Evolutionary conservation across 495 filamentous ascomycete genomes (phyloP), one percentile per base, ranked within the genome.

Genomic region (Astrothelium macrocarpum): DNA sequence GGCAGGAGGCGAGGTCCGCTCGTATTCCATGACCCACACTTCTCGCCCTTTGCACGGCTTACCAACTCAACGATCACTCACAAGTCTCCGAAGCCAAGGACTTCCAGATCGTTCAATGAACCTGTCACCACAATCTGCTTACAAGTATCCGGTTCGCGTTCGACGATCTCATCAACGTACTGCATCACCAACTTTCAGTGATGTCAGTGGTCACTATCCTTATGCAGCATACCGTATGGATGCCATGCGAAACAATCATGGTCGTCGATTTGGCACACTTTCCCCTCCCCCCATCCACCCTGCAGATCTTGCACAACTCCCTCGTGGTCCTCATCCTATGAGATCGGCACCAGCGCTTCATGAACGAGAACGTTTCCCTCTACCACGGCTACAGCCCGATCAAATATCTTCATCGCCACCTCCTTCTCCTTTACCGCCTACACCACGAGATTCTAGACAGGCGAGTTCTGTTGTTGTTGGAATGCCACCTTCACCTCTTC

Each of bases 121-220:
- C 16, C 16, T 56, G 10, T 56, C 49, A 12, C 85, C 84, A 42
- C 78, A 82, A 28, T 86, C 83, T 25, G 85, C 84, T 0, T 85
- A 84, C 69, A 78, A 79, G 11, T 87, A 87, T 66, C 84, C 84
- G 9, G 80, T 83, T n/a, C 79, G 84, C 32, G 75, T 87, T 26
- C 85, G 81, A 71, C 82, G 85, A 23, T 84, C 85, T 10, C 83
- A 83, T 16, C 82, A 87, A 64, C 81, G 84, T 26, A 83, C 86
- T 16, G 78, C 80, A 7, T 89, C 85, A 2, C 86, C 85, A 32
- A 82, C 84, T 46, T 66, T 83, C 59, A 82, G 79, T 26, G 81
- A 83, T 16, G 39, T 67, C 11, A 56, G 49, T 29, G 49, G 49
- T n/a, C 49, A 56, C 25, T 56, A 28, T 29, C 23, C 49, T 11